These are phyloP conservation scores for Ganoderma resinaceum DNA, from an alignment of 1,284 basidiomycete genomes.

Conservation along the genomic window DNA sequence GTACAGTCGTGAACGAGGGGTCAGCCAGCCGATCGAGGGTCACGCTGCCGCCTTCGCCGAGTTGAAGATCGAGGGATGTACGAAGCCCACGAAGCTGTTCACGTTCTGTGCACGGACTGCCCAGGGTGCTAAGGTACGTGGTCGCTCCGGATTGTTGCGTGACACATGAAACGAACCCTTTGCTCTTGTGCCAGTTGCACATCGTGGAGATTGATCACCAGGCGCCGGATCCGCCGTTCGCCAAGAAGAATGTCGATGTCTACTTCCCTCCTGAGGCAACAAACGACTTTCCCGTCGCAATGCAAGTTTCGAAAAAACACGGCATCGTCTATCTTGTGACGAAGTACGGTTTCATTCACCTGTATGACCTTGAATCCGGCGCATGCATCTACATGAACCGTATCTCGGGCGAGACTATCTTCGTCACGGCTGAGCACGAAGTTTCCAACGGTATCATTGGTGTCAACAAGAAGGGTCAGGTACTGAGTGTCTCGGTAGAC, in stretches of 20 bases:
- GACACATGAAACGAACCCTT: background rate
- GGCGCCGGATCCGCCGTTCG: conserved; percentile 94
- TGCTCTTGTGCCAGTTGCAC: conserved; percentile 73
- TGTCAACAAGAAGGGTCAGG: conserved; percentile 99
- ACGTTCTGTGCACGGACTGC: conserved; percentile 96
- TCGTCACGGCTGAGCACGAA: conserved; percentile 98
- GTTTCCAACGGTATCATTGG: conserved; percentile 96
- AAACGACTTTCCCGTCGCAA: conserved; percentile 99
- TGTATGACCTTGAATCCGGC: conserved; percentile 99
- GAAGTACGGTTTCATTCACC: conserved; percentile 99
- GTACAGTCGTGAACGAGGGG: conserved; percentile 91
- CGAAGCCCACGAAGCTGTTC: conserved; percentile 90
- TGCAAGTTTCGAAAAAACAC: conserved; percentile 98
- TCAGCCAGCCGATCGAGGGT: conserved; percentile 98
- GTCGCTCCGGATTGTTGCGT: background rate
- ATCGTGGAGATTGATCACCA: conserved; percentile 99
- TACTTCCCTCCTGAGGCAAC: conserved; percentile 99
- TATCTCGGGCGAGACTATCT: conserved; percentile 99
- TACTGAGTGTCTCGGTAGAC: conserved; percentile 96
- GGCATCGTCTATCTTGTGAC: conserved; percentile 98
- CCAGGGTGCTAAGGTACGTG: conserved; percentile 91
- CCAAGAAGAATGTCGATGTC: conserved; percentile 98
- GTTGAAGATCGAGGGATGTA: conserved; percentile 88
- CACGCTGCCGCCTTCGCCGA: conserved; percentile 98
- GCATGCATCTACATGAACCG: conserved; percentile 99